A percentile compares a stretch with the other conserved stretches of the same genome.
Evolutionary conservation across 345 rosid genomes (phyloP).

Genomic region (Brassica juncea): DNA sequence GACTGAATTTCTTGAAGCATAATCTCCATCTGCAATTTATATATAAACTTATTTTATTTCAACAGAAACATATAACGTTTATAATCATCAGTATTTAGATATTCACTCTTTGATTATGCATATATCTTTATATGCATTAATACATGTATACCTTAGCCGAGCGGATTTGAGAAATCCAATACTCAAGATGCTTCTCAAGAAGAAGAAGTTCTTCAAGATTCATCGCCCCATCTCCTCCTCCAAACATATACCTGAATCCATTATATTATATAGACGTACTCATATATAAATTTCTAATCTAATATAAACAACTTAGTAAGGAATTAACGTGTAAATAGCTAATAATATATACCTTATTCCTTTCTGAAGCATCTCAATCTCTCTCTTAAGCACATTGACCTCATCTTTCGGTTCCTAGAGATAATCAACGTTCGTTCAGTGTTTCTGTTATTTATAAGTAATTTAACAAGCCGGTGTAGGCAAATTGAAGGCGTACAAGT

Average conservation of each 20-base stretch:
- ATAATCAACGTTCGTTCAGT: conserved; percentile 1
- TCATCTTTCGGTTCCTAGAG: conserved; percentile 66
- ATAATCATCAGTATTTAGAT: neutral
- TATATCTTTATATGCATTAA: neutral
- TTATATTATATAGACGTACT: neutral
- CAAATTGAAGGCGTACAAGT: neutral
- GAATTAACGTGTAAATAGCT: neutral
- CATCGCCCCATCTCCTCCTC: conserved; percentile 73
- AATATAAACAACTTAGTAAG: neutral
- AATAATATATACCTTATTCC: conserved; percentile 57
- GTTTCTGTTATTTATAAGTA: conserved; percentile 3
- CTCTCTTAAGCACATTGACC: conserved; percentile 64
- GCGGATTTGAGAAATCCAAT: conserved; percentile 82
- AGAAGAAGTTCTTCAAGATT: conserved; percentile 66
- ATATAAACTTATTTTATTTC: neutral
- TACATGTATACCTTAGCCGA: conserved; percentile 65
- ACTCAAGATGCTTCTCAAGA: conserved; percentile 85
- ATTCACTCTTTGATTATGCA: neutral
- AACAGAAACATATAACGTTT: neutral
- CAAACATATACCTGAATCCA: conserved; percentile 68
- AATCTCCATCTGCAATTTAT: conserved; percentile 61
- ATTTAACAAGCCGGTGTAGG: neutral
- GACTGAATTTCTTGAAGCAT: conserved; percentile 80
- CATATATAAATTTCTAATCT: neutral
- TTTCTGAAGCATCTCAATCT: conserved; percentile 71